Percentiles rank a stretch among this genome's conserved stretches.
Conservation (phyloP, 2,329 filamentous ascomycete species). For the Fusarium virguliforme region DNA sequence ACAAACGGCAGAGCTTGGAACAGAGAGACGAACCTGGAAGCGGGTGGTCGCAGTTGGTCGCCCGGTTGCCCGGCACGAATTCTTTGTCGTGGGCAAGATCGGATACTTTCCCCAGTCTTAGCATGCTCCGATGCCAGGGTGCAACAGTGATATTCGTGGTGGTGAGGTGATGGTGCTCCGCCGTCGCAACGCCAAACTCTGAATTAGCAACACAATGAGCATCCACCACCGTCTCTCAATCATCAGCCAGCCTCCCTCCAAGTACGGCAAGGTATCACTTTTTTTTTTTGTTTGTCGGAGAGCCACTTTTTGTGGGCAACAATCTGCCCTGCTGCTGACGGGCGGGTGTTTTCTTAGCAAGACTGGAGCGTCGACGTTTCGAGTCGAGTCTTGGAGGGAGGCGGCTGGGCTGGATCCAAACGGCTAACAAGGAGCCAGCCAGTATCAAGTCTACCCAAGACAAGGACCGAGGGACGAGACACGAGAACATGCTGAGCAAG, state of each 20-base stretch:
- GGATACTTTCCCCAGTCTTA: conserved; percentile 42
- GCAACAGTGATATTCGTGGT: conserved; percentile 37
- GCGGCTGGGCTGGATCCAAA: conserved; percentile 23
- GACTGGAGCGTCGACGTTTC: conserved; percentile 35
- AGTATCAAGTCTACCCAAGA: conserved; percentile 26
- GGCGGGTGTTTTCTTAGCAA: conserved; percentile 10
- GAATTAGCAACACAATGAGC: conserved; percentile 41
- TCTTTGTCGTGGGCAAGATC: conserved; percentile 27
- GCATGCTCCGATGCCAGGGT: conserved; percentile 37
- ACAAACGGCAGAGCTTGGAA: conserved; percentile 26
- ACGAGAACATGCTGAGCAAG: conserved; percentile 16
- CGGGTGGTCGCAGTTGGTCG: conserved; percentile 41
- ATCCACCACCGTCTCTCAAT: conserved; percentile 24
- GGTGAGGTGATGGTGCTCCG: conserved; percentile 44
- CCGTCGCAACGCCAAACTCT: conserved; percentile 45
- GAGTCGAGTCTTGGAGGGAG: conserved; percentile 26
- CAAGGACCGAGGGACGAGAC: conserved; percentile 27
- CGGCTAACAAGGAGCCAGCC: conserved; percentile 22
- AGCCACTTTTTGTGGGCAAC: conserved; percentile 31
- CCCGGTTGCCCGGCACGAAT: conserved; percentile 30
- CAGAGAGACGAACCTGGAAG: conserved; percentile 33
- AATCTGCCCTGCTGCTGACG: not conserved
- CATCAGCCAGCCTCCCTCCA: conserved; percentile 37
- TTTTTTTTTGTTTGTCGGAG: not conserved
- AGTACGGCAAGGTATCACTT: conserved; percentile 22